These are phyloP conservation scores for Sistotremastrum suecicum DNA, from an alignment of 768 basidiomycete genomes.

Conservation along the genomic window DNA sequence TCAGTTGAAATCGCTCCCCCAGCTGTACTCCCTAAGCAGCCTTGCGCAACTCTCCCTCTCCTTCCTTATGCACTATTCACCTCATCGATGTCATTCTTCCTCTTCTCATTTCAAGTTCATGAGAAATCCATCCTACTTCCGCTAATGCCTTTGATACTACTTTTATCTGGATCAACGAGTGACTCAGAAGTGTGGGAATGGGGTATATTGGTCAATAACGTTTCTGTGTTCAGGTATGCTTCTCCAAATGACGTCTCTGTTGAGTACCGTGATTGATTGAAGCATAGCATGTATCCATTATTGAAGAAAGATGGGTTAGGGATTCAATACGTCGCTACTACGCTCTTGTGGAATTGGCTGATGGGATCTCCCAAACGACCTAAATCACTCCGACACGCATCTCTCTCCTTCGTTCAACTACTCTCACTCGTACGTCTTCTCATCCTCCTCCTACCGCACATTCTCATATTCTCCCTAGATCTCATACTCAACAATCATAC, in stretches of 20 bases:
- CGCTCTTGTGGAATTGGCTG: slow-evolving; percentile 68
- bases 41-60: slow-evolving; percentile 37
- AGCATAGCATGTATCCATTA: slow-evolving; percentile 80
- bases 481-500: slow-evolving; percentile 38
- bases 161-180: slow-evolving; percentile 37
- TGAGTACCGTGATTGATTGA: too few species aligned
- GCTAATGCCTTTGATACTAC: slow-evolving; percentile 68
- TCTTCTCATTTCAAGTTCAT: slow-evolving; percentile 95
- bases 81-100: slow-evolving; percentile 82
- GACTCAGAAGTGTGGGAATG: slow-evolving; percentile 16
- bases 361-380: slow-evolving; percentile 44
- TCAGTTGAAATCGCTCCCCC: too few species aligned
- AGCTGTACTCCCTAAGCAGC: too few species aligned
- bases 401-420: slow-evolving; percentile 15
- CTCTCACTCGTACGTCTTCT: slow-evolving; percentile 34
- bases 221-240: slow-evolving; percentile 75
- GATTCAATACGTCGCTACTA: slow-evolving; percentile 54
- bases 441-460: background rate
- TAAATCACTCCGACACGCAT: slow-evolving; percentile 27
- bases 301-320: slow-evolving; percentile 65
- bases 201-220: slow-evolving; percentile 52
- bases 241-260: too few species aligned
- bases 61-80: slow-evolving; percentile 71
- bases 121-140: slow-evolving; percentile 87
- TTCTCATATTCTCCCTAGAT: slow-evolving; percentile 20